Base-by-base conservation (phyloP, 768 basidiomycete species). In the Sporobolomyces roseus region DNA sequence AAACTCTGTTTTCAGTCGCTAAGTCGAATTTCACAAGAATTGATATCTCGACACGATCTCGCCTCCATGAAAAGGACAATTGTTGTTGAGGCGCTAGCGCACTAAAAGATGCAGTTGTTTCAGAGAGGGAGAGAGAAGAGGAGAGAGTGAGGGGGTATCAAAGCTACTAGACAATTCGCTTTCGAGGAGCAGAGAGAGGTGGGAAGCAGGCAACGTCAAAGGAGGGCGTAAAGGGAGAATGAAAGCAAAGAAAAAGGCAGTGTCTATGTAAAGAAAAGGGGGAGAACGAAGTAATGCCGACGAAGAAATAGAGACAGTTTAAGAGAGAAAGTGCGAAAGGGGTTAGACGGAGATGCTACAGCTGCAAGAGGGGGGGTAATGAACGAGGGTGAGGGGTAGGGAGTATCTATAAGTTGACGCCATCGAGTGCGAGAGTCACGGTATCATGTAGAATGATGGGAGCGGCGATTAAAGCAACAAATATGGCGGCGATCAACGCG, bases 381-480 rank as follows among this genome's bases (percentile, higher is more conserved):
- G 38, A 9, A 9, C 10, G 9, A 9, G 9, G 38, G 38, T 51
- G 58, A 46, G 45, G 50, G 35, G 25, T 29, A n/a, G 38, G 29
- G 49, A n/a, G 30, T 14, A 19, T 51, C 35, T 53, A 65, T 27
- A 70, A 60, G 62, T 64, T 64, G 63, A 72, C 23, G 19, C 52
- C 54, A 36, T 52, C 43, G 33, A 68, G 35, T 35, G 21, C 46
- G 23, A 61, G n/a, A 32, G 49, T 52, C 53, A 67, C 32, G 4
- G 43, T n/a, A 41, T 35, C 33, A 46, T 64, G 60, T 32, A 68
- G 63, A 48, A 53, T 13, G 49, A 72, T n/a, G 33, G 66, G 61
- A 12, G 72, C 52, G 59, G 75, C 85, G 77, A 97, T 86, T 73
- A 96, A 83, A 49, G 85, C 86, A 43, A 85, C 83, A 75, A 94